Conservation (phyloP, 257 asterid species). For the Solanum raphanifolium region DNA sequence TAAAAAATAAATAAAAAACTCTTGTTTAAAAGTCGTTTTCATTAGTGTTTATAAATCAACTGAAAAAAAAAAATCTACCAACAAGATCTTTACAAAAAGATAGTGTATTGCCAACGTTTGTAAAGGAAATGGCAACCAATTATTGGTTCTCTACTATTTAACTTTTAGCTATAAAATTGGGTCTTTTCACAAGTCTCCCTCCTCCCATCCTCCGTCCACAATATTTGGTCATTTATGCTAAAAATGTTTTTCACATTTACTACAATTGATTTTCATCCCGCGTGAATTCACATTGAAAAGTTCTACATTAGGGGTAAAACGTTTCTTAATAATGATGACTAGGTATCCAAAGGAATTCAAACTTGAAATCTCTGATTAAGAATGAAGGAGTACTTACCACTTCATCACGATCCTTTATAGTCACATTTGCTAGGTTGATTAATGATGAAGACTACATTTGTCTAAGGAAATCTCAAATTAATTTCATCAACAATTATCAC, state of each 20-base stretch:
- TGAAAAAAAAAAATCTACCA: not conserved
- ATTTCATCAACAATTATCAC: not conserved
- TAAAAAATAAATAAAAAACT: not conserved
- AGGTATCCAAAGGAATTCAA: too few relatives aligned
- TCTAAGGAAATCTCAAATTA: not conserved
- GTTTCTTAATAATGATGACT: too few relatives aligned
- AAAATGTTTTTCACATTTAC: not conserved
- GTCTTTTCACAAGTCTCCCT: not conserved
- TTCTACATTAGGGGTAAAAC: too few relatives aligned
- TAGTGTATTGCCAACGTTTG: not conserved
- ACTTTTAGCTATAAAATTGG: not conserved
- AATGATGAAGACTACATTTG: not conserved
- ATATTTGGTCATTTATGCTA: not conserved
- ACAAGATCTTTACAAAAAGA: not conserved
- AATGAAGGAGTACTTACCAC: too few relatives aligned
- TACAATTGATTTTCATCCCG: fast-evolving
- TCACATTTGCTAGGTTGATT: not conserved
- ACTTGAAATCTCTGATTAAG: fast-evolving
- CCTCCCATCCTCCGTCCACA: not conserved
- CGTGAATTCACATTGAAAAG: too few relatives aligned
- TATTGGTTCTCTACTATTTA: not conserved
- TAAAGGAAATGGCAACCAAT: not conserved
- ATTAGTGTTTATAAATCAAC: not conserved
- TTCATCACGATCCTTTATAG: too few relatives aligned
- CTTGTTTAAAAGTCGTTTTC: not conserved